A percentile compares a stretch with the other conserved stretches of the same genome.
Conservation (phyloP, 306 rosid genomes). For the Fragaria iinumae region DNA sequence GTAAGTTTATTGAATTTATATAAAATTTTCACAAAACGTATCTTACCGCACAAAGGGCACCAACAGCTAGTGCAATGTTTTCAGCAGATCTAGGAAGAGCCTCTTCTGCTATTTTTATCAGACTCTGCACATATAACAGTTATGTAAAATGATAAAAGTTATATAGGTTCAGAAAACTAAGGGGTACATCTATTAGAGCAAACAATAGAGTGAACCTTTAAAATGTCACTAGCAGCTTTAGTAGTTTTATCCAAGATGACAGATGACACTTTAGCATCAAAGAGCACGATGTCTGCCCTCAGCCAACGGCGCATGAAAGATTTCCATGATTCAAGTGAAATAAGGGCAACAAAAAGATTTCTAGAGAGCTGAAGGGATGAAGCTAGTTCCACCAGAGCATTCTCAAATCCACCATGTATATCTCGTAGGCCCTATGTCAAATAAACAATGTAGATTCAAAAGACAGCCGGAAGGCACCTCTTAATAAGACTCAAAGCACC, state of each 20-base stretch:
- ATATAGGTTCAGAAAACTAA: constrained; percentile 18
- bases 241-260: constrained; percentile 57
- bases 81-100: constrained; percentile 91
- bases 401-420: constrained; percentile 65
- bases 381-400: constrained; percentile 69
- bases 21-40: constrained; percentile 17
- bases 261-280: constrained; percentile 52
- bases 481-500: constrained; percentile 24
- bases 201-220: constrained; percentile 53
- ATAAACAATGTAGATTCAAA: neutral
- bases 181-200: constrained; percentile 23
- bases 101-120: constrained; percentile 62
- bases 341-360: constrained; percentile 71
- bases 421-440: constrained; percentile 48
- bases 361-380: constrained; percentile 87
- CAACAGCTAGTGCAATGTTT: constrained; percentile 90
- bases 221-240: constrained; percentile 75
- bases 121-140: constrained; percentile 45
- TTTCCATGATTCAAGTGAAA: constrained; percentile 91
- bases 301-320: constrained; percentile 78
- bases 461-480: neutral
- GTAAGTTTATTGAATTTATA: constrained; percentile 24
- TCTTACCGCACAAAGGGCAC: constrained; percentile 87
- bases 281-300: constrained; percentile 53
- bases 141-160: constrained; percentile 26